A percentile compares a stretch with the other conserved stretches of the same genome.
phyloP scores from a whole-genome alignment of 345 rosid species.

The Hibiscus mutabilis region DNA sequence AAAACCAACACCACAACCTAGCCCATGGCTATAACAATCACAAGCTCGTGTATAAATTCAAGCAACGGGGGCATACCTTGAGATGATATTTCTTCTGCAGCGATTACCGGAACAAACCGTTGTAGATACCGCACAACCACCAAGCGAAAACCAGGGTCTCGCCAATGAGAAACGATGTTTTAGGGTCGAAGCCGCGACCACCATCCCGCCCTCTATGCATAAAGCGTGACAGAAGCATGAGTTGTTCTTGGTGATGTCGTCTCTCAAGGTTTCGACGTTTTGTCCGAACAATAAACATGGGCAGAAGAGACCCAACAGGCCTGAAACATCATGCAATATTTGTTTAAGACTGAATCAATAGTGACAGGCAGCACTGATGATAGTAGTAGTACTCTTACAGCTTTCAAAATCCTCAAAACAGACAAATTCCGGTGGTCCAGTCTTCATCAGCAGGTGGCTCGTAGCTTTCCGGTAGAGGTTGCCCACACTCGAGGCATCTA shows the following conservation, averaged over 20 bases:
- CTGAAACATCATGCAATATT: conserved; percentile 25
- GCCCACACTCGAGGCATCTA: conserved; percentile 77
- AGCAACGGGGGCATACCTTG: conserved; percentile 34
- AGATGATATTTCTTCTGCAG: conserved; percentile 87
- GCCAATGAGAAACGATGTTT: conserved; percentile 63
- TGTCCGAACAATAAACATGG: conserved; percentile 81
- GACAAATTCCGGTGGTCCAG: conserved; percentile 75
- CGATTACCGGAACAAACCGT: conserved; percentile 67
- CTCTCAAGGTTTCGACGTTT: conserved; percentile 63
- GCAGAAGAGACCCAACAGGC: conserved; percentile 69
- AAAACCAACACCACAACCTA: conserved; percentile 4
- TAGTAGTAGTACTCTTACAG: conserved; percentile 36
- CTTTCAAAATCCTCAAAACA: conserved; percentile 67
- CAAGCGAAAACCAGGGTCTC: conserved; percentile 74
- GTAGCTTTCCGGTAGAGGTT: conserved; percentile 63
- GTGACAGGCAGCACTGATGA: neutral
- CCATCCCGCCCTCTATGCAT: conserved; percentile 85
- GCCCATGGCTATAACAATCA: neutral
- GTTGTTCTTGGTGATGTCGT: conserved; percentile 64
- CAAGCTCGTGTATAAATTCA: neutral
- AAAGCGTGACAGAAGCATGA: conserved; percentile 78
- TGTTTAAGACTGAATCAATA: neutral
- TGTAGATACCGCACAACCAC: conserved; percentile 89
- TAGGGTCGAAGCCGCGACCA: conserved; percentile 71
- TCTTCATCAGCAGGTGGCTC: conserved; percentile 94